Percentiles rank a stretch among this genome's conserved stretches.
phyloP scores from a whole-genome alignment of 1,139 yeast genomes.

The Kurtzmaniella quercitrusa region DNA sequence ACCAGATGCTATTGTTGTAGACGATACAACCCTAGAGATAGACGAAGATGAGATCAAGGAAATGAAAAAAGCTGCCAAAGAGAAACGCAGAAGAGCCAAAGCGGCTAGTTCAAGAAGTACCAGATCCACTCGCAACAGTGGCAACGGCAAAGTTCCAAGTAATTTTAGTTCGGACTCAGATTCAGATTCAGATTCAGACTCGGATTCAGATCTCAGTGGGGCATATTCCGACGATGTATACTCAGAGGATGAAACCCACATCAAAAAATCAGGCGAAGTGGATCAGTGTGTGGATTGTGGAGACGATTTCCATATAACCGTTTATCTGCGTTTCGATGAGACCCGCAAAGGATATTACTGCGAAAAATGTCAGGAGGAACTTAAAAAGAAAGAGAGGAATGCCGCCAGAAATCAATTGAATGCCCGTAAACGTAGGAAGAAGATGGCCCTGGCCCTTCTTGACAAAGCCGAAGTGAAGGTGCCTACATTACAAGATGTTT shows the following conservation, averaged over 20 bases:
- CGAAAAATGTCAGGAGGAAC: conserved; percentile 53
- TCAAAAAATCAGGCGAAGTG: conserved; percentile 41
- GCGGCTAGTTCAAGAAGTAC: conserved; percentile 14
- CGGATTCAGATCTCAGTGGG: conserved; percentile 25
- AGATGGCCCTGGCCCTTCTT: conserved; percentile 77
- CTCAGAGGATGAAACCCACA: conserved; percentile 10
- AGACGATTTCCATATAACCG: conserved; percentile 52
- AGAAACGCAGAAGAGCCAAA: conserved; percentile 27
- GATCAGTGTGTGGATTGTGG: conserved; percentile 60
- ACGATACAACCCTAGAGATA: conserved; percentile 11
- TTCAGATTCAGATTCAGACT: conserved; percentile 28
- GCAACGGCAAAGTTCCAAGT: conserved; percentile 5
- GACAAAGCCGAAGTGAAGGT: conserved; percentile 62
- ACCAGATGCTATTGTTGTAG: conserved; percentile 6
- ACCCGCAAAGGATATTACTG: conserved; percentile 61
- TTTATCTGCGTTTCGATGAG: conserved; percentile 53
- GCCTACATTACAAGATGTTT: conserved; percentile 75
- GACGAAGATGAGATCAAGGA: conserved; percentile 26
- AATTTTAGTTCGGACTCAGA: conserved; percentile 16
- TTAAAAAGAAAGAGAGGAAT: conserved; percentile 39
- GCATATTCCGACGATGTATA: conserved; percentile 20
- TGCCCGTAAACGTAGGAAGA: conserved; percentile 70
- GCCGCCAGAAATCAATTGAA: conserved; percentile 50
- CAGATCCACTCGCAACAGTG: conserved; percentile 14
- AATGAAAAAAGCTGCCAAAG: conserved; percentile 40